These are phyloP conservation scores for Paecilomyces niveus DNA, from an alignment of 2,329 filamentous ascomycete species.

Conservation along the genomic window DNA sequence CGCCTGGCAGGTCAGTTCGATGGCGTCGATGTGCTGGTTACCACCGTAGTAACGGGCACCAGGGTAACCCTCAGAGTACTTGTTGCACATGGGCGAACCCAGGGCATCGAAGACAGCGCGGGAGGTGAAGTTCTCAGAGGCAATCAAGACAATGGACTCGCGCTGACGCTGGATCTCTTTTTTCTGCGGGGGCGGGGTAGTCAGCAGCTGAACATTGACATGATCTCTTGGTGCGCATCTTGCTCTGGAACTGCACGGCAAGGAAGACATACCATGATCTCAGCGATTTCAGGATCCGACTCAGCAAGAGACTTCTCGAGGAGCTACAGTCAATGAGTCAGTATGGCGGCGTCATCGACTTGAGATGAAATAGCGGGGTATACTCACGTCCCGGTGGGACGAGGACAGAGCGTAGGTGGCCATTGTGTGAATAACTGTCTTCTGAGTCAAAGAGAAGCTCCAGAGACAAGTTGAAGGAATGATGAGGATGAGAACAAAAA, in stretches of 20 bases:
- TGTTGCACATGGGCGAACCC: slow-evolving; percentile 93
- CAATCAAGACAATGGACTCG: slow-evolving; percentile 97
- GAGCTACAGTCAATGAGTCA: slow-evolving; percentile 55
- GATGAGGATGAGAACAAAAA: slow-evolving; percentile 3
- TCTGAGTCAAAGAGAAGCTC: slow-evolving; percentile 3
- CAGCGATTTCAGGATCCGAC: slow-evolving; percentile 85
- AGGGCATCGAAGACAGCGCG: slow-evolving; percentile 96
- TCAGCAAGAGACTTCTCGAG: slow-evolving; percentile 92
- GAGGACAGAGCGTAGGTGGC: slow-evolving; percentile 57
- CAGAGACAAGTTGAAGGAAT: background rate
- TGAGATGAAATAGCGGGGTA: slow-evolving; percentile 2
- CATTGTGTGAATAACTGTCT: slow-evolving; percentile 26
- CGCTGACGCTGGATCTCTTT: slow-evolving; percentile 93
- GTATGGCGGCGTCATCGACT: slow-evolving; percentile 12
- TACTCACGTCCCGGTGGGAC: slow-evolving; percentile 58
- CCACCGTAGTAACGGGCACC: slow-evolving; percentile 98
- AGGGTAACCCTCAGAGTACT: slow-evolving; percentile 98
- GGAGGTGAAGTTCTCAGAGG: slow-evolving; percentile 98
- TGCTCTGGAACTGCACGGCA: background rate
- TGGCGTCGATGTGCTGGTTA: slow-evolving; percentile 97
- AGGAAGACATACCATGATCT: slow-evolving; percentile 74
- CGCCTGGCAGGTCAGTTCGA: slow-evolving; percentile 90
- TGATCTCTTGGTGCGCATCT: background rate
- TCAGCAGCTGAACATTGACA: slow-evolving; percentile 17
- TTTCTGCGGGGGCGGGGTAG: slow-evolving; percentile 50